Base-by-base conservation (phyloP, 139 green algal species). In the Asterochloris erici region DNA sequence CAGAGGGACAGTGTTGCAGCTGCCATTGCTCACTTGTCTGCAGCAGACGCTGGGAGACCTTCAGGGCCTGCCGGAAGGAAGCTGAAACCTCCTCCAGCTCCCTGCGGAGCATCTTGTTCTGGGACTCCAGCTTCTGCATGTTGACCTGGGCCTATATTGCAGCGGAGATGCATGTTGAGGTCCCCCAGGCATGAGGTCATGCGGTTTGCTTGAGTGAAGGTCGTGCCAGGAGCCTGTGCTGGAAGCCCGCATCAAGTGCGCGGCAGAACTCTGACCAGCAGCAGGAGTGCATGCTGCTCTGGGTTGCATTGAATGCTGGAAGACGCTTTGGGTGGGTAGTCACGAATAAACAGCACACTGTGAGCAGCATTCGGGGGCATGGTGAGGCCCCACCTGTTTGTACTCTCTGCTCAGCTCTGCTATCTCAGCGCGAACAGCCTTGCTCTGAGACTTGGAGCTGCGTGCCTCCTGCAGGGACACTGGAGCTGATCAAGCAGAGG, bases 41-140 rank as follows among this genome's bases (percentile, higher is more conserved):
- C 63, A 91, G 77, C 19, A 91, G 74, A 60, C 74, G 78, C 24
- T 83, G 71, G 1, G 85, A 85, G 9, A 68, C 81, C 27, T 86
- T 73, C 61, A 92, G 63, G 0, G 87, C 87, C 60, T 86, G n/a
- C 24, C 76, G 73, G 84, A 92, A 92, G 16, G 84, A 81, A 1
- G 63, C 71, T 10, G 85, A 87, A 0, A 81, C 85, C 28, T 91
- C 87, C 11, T 76, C 74, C 73, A 92, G 84, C 84, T 92, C 85
- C n/a, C 64, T 77, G 70, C 86, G 85, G 79, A 91, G 73, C 12
- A 88, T 68, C 29, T 74, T 29, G 78, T 91, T 91, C 13, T 63
- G 61, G 0, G 79, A 69, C 21, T 80, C 70, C 16, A 87, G 78
- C 75, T 91, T 74, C 38, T 62, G 68, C 24, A 79, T 77, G 54